Percentiles rank a stretch among this genome's conserved stretches.
phyloP scores from a whole-genome alignment of 176 grass and related monocot species.

The Rhynchospora breviuscula region DNA sequence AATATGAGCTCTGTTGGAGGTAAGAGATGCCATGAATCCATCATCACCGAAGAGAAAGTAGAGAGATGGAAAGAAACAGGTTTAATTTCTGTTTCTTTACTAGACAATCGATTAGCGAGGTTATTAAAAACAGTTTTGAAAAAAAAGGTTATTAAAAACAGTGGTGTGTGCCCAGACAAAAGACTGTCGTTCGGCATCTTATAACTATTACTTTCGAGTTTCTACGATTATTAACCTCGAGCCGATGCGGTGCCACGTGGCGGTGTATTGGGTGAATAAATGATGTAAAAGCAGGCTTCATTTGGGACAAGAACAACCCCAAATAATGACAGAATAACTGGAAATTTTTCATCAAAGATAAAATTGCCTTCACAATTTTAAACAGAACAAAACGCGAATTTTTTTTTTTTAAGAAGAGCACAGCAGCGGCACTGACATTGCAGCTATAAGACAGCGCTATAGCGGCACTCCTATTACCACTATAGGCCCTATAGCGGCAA shows the following conservation, averaged over 20 bases:
- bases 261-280: neutral
- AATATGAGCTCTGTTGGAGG: neutral
- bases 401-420: too few relatives aligned
- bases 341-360: too few relatives aligned
- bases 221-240: neutral
- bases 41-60: neutral
- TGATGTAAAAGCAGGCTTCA: neutral
- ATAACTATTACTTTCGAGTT: neutral
- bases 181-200: neutral
- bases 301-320: too few relatives aligned
- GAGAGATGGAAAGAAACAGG: neutral
- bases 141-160: neutral
- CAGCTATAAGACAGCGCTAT: too few relatives aligned
- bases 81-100: neutral
- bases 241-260: neutral
- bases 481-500: too few relatives aligned
- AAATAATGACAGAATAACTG: too few relatives aligned
- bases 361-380: too few relatives aligned
- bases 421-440: too few relatives aligned
- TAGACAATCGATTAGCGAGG: neutral
- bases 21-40: constrained; percentile 20
- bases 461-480: too few relatives aligned
- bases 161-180: too few relatives aligned
- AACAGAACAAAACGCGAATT: too few relatives aligned
- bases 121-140: neutral